phyloP scores from a whole-genome alignment of 306 rosid species.

The Prunus fruticosa region DNA sequence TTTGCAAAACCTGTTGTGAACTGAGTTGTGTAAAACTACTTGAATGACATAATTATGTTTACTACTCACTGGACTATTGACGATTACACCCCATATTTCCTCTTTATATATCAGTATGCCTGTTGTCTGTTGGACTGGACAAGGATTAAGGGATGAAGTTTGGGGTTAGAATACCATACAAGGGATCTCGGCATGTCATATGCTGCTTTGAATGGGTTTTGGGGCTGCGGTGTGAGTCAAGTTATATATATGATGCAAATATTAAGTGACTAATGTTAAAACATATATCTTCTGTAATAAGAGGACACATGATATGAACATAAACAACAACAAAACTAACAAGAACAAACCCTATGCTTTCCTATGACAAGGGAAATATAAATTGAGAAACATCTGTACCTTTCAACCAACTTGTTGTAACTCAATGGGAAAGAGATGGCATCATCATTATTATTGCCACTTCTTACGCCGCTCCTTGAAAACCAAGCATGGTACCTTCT shows the following conservation, averaged over 20 bases:
- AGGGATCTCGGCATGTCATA: not conserved
- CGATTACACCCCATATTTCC: not conserved
- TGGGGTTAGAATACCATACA: not conserved
- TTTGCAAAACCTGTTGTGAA: not conserved
- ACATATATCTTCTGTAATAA: not conserved
- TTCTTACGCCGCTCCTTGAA: conserved; percentile 54
- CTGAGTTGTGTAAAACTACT: not conserved
- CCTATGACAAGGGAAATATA: not conserved
- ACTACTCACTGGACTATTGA: not conserved
- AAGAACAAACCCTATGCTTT: not conserved
- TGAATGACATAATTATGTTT: not conserved
- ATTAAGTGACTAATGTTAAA: not conserved
- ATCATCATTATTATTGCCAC: conserved; percentile 44
- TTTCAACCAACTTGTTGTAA: conserved; percentile 55
- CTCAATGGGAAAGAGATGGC: conserved; percentile 69
- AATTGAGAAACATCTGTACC: conserved; percentile 41
- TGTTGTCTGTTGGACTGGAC: not conserved
- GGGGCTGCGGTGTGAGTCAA: not conserved
- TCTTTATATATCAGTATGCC: not conserved
- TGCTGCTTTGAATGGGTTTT: not conserved
- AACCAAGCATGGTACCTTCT: conserved; percentile 92
- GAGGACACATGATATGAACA: not conserved
- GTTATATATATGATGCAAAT: not conserved
- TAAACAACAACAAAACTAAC: not conserved
- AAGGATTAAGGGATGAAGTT: not conserved